Percentiles rank a stretch among this genome's conserved stretches.
These are phyloP conservation scores for Phytophthora pini DNA, from an alignment of 352 stramenopile genomes.

Conservation along the genomic window DNA sequence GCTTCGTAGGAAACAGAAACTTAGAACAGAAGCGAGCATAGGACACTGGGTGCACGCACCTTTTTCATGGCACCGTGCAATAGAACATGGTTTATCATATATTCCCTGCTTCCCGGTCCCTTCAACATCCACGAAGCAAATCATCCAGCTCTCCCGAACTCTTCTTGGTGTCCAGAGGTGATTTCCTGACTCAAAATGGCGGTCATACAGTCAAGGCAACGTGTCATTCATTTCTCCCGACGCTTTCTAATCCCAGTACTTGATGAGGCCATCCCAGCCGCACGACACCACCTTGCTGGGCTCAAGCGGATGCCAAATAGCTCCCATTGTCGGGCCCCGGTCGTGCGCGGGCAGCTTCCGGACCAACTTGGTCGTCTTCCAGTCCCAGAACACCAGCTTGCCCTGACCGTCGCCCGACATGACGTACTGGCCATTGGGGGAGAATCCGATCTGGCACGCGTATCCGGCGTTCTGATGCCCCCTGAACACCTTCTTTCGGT, in stretches of 20 bases:
- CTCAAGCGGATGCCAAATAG: slow-evolving; percentile 98
- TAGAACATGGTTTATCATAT: slow-evolving; percentile 18
- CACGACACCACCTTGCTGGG: slow-evolving; percentile 96
- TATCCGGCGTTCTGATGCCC: slow-evolving; percentile 96
- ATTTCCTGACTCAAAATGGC: too few species aligned
- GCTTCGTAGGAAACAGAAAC: slow-evolving; percentile 10
- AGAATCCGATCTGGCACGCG: slow-evolving; percentile 96
- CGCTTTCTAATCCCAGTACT: slow-evolving; percentile 96
- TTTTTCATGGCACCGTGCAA: slow-evolving; percentile 16
- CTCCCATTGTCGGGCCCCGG: slow-evolving; percentile 94
- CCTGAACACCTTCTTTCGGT: slow-evolving; percentile 94
- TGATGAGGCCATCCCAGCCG: slow-evolving; percentile 99
- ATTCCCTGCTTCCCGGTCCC: background rate
- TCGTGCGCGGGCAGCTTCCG: slow-evolving; percentile 93
- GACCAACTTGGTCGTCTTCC: slow-evolving; percentile 94
- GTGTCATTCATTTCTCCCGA: background rate
- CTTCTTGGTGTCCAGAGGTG: background rate
- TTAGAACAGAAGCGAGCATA: slow-evolving; percentile 4
- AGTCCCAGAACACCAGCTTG: slow-evolving; percentile 99
- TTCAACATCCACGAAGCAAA: slow-evolving; percentile 8
- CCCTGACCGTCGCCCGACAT: slow-evolving; percentile 97
- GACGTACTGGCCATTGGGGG: slow-evolving; percentile 95
- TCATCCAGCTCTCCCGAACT: background rate
- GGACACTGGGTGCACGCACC: slow-evolving; percentile 7
- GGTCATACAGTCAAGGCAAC: too few species aligned